Conservation (phyloP, 2,329 filamentous ascomycete species). For the Leptographium galeiforme region DNA sequence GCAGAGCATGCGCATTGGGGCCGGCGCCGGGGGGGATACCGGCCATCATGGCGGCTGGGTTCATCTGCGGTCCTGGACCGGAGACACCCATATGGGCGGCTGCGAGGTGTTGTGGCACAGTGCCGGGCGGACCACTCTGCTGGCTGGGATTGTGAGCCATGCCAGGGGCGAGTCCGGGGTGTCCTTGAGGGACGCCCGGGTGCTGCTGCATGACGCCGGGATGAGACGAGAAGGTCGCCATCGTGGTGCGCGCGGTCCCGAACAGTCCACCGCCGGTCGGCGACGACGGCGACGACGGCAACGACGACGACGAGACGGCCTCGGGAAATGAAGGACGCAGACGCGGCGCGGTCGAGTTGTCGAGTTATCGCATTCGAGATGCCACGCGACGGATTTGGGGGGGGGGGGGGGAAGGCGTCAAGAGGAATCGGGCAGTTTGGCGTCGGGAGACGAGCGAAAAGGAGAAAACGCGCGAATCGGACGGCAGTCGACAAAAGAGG, state of each 20-base stretch:
- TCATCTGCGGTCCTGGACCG: constrained; percentile 58
- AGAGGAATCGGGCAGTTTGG: neutral
- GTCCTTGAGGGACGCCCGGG: constrained; percentile 52
- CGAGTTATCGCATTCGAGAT: neutral
- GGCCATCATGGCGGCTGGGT: constrained; percentile 60
- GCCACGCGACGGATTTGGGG: neutral
- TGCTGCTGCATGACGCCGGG: constrained; percentile 58
- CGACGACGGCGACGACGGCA: neutral
- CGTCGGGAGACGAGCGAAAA: neutral
- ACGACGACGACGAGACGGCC: neutral
- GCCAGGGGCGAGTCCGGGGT: constrained; percentile 44
- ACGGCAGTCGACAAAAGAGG: neutral
- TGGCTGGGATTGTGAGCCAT: constrained; percentile 58
- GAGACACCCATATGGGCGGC: constrained; percentile 56
- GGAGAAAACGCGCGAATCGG: neutral
- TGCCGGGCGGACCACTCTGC: constrained; percentile 50
- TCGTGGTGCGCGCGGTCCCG: constrained; percentile 36
- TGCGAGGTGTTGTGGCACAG: constrained; percentile 52
- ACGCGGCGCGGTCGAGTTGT: neutral
- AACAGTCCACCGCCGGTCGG: neutral
- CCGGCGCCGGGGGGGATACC: constrained; percentile 57
- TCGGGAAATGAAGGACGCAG: too few relatives aligned
- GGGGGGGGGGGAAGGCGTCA: neutral
- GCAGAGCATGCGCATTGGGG: constrained; percentile 55
- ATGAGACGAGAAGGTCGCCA: constrained; percentile 58